These are phyloP conservation scores for Tylopilus balloui DNA, from an alignment of 768 basidiomycete genomes.

Conservation along the genomic window DNA sequence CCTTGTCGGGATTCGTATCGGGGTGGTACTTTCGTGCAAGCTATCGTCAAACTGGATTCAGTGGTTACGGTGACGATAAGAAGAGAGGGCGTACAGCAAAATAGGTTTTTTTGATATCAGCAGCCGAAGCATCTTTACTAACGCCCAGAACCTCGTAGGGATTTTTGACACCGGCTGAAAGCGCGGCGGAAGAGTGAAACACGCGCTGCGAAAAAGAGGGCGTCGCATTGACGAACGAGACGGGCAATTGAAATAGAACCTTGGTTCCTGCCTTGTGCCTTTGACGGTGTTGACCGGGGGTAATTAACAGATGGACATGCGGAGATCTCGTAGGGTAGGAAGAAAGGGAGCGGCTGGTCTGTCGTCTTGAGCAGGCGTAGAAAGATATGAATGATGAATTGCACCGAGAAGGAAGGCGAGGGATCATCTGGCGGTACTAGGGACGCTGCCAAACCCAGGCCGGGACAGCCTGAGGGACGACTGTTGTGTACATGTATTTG, in stretches of 20 bases:
- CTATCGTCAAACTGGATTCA: slow-evolving; percentile 39
- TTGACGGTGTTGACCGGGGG: slow-evolving; percentile 15
- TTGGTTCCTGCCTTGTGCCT: slow-evolving; percentile 32
- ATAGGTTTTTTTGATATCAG: slow-evolving; percentile 97
- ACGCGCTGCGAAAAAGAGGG: slow-evolving; percentile 48
- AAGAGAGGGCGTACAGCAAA: slow-evolving; percentile 65
- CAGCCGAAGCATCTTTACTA: slow-evolving; percentile 69
- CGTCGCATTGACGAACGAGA: slow-evolving; percentile 18
- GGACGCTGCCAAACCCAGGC: not conserved
- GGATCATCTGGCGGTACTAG: slow-evolving; percentile 39
- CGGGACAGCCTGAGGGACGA: not conserved
- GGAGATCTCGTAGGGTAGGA: slow-evolving; percentile 38
- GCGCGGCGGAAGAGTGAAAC: slow-evolving; percentile 65
- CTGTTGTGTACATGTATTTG: slow-evolving; percentile 18
- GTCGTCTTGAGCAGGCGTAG: slow-evolving; percentile 49
- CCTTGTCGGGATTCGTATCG: slow-evolving; percentile 91
- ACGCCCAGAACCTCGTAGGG: slow-evolving; percentile 94
- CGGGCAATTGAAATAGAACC: slow-evolving; percentile 31
- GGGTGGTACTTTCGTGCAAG: slow-evolving; percentile 98
- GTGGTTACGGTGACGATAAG: slow-evolving; percentile 12
- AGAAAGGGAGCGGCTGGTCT: slow-evolving; percentile 33
- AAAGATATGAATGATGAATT: slow-evolving; percentile 53
- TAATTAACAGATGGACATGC: slow-evolving; percentile 20
- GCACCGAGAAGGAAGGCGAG: slow-evolving; percentile 45
- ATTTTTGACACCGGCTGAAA: slow-evolving; percentile 58